Evolutionary conservation across 805 yeast species (phyloP), one percentile per base, ranked within the genome.

Genomic region (Starmerella roubikii): DNA sequence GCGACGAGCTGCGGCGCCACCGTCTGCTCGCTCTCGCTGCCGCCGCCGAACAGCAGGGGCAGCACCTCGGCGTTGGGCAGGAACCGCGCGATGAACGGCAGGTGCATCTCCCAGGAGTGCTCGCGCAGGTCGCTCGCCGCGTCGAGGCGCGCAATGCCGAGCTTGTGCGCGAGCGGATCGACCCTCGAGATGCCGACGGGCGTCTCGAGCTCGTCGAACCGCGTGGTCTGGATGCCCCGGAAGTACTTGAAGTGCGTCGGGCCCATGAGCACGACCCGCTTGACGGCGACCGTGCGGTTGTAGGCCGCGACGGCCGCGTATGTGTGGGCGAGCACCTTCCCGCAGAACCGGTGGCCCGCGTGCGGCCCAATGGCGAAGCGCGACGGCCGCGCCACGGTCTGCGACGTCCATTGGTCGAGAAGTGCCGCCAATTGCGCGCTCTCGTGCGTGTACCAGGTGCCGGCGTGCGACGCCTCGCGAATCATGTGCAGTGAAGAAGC

Each of bases 101-200:
- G 69, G 58, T 91, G 97, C 94, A 91, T 82, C 53, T 91, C 98
- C 52, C 91, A 72, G 37, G 91, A 78, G 56, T 91, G 98, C 56
- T 91, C 98, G 15, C 78, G 79, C 42, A 76, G 74, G 56, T 91
- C 98, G 12, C 67, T 66, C 0, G 64, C 68, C n/a, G 58, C 57
- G 20, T 50, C 40, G 13, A 65, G 45, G 20, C 43, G 38, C 19
- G 49, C 43, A 9, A 42, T 13, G 25, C 20, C 28, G 26, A 30
- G 26, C 29, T 12, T 10, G n/a, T 5, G 5, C 3, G 35, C 44
- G 10, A 66, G 70, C 0, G 53, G 55, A 55, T 88, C 95, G 15
- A 88, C 80, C 0, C 66, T 62, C 2, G 91, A 53, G 22, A 69
- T 54, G 0, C 98, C 98, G 16, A 86, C 54, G 1, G 98, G 98